These are phyloP conservation scores for Saturnispora ahearnii DNA, from an alignment of 805 yeast genomes.

Conservation along the genomic window DNA sequence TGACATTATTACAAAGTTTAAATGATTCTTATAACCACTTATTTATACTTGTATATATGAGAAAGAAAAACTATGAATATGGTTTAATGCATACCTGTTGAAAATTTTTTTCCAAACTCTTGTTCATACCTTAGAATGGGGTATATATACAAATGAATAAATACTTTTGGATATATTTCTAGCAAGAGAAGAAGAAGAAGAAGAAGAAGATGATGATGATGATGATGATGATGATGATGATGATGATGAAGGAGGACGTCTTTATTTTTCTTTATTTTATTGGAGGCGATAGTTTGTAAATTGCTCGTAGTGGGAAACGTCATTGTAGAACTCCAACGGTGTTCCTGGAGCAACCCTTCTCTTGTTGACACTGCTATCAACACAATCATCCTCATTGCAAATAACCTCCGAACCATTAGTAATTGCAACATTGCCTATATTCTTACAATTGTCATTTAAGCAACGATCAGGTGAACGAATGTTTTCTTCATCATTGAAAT, in stretches of 20 bases:
- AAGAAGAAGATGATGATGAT: too few species aligned
- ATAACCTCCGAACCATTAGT: background rate
- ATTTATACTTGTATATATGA: too few species aligned
- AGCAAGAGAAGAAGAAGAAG: too few species aligned
- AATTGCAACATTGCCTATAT: background rate
- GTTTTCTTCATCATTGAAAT: slow-evolving; percentile 24
- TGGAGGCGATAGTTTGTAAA: background rate
- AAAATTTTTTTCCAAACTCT: too few species aligned
- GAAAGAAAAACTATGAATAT: too few species aligned
- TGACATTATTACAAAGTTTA: slow-evolving; percentile 15
- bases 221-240: too few species aligned
- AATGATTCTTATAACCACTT: background rate
- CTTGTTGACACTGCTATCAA: background rate
- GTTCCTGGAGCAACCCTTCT: background rate
- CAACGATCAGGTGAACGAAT: slow-evolving; percentile 4
- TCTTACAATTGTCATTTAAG: background rate
- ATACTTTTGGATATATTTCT: too few species aligned
- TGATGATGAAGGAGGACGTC: background rate
- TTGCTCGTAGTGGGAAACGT: slow-evolving; percentile 3
- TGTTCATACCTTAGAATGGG: too few species aligned
- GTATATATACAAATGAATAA: too few species aligned
- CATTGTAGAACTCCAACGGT: background rate
- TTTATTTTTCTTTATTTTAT: background rate
- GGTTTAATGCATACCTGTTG: too few species aligned
- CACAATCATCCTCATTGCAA: background rate